These are phyloP conservation scores for Penicillium thymicola DNA, from an alignment of 2,329 filamentous ascomycete species.

Conservation along the genomic window DNA sequence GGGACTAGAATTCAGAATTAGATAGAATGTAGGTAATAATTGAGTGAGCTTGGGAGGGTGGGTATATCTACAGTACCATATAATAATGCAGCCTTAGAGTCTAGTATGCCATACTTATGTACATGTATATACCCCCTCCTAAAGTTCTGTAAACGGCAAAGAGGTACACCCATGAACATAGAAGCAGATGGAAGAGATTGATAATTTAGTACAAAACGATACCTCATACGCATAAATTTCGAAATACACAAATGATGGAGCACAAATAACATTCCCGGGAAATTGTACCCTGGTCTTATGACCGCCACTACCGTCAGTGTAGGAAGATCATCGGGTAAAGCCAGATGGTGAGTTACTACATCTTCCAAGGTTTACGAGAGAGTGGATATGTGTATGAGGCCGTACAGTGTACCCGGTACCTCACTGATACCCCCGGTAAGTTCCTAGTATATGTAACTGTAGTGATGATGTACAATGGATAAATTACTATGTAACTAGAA, in stretches of 20 bases:
- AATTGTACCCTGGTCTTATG: constrained; percentile 10
- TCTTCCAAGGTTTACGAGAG: not conserved
- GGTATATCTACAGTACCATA: not conserved
- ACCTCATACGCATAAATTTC: not conserved
- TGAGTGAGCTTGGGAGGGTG: not conserved
- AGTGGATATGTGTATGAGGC: constrained; percentile 4
- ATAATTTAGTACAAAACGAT: constrained; percentile 5
- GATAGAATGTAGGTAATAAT: not conserved
- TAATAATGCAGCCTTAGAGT: not conserved
- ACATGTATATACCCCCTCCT: not conserved
- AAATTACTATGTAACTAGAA: no score
- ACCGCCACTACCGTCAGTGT: constrained; percentile 25
- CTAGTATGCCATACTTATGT: not conserved
- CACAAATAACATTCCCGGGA: constrained; percentile 6
- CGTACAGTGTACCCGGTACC: constrained; percentile 12
- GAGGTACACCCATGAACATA: not conserved
- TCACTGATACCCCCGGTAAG: not conserved
- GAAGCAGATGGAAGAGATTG: constrained; percentile 21
- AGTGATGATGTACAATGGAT: not conserved
- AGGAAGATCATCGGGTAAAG: constrained; percentile 20
- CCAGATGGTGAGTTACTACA: not conserved
- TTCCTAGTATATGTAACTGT: no score
- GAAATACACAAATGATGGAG: not conserved
- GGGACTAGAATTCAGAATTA: not conserved
- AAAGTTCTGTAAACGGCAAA: not conserved